A percentile compares a stretch with the other conserved stretches of the same genome.
Evolutionary conservation across 2,329 filamentous ascomycete species (phyloP).

Genomic region (Colletotrichum melonis): DNA sequence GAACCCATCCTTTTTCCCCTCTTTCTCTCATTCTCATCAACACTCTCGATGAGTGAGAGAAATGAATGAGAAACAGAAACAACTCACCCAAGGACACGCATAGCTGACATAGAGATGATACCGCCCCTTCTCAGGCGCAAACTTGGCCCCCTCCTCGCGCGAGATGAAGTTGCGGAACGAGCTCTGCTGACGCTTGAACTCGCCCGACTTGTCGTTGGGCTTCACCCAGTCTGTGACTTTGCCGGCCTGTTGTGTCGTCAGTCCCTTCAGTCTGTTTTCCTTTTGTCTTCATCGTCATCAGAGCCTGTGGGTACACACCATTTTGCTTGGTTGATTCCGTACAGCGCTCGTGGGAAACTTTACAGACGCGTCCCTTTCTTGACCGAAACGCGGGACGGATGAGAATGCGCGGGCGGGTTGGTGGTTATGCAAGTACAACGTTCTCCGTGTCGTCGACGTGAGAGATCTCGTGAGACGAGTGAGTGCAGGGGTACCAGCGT

Average conservation of each 20-base stretch:
- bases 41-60: not conserved
- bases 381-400: not conserved
- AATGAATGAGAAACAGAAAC: not conserved
- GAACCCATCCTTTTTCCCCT: too few species aligned
- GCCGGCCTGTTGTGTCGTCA: conserved; percentile 35
- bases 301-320: conserved; percentile 2
- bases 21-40: not conserved
- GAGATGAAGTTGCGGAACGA: conserved; percentile 87
- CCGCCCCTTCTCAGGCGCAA: conserved; percentile 85
- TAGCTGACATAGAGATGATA: conserved; percentile 98
- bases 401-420: not conserved
- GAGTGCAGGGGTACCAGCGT: not conserved
- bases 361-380: not conserved
- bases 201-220: conserved; percentile 81
- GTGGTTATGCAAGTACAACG: not conserved
- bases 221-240: conserved; percentile 88
- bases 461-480: conserved; percentile 3
- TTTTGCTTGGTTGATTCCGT: conserved; percentile 22
- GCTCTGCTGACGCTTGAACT: conserved; percentile 91
- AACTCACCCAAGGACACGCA: conserved; percentile 84
- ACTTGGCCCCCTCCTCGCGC: conserved; percentile 76
- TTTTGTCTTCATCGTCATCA: too few species aligned
- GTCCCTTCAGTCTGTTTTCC: too few species aligned
- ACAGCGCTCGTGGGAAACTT: not conserved
- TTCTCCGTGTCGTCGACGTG: not conserved